Percentiles rank a stretch among this genome's conserved stretches.
Conservation (phyloP, 2,329 filamentous ascomycete species). For the Alternaria atra region DNA sequence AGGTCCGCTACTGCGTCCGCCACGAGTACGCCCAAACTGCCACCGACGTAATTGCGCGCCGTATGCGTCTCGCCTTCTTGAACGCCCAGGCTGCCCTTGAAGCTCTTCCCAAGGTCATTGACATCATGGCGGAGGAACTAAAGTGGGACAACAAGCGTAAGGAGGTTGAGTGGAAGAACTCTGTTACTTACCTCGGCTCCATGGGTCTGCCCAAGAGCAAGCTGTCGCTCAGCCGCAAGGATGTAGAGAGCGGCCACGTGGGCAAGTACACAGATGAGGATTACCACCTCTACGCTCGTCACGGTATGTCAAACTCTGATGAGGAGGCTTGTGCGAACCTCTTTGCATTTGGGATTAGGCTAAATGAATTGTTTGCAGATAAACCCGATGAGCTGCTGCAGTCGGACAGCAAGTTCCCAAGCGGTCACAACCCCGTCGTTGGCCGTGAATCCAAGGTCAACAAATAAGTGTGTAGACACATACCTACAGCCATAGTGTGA, state of each 20-base stretch:
- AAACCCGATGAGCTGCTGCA: conserved; percentile 63
- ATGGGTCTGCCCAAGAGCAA: conserved; percentile 70
- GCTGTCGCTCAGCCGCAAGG: conserved; percentile 63
- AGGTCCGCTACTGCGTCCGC: conserved; percentile 85
- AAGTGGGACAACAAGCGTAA: conserved; percentile 78
- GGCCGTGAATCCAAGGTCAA: conserved; percentile 57
- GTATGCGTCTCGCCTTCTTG: conserved; percentile 86
- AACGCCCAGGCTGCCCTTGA: conserved; percentile 92
- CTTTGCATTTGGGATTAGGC: conserved; percentile 33
- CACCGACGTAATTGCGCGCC: conserved; percentile 84
- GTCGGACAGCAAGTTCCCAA: conserved; percentile 58
- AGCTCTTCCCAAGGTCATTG: conserved; percentile 83
- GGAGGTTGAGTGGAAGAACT: conserved; percentile 82
- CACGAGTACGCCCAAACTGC: conserved; percentile 94
- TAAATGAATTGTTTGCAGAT: conserved; percentile 51
- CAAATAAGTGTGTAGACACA: conserved; percentile 51
- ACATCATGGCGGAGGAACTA: conserved; percentile 87
- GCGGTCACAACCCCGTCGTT: conserved; percentile 58
- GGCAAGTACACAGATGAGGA: conserved; percentile 58
- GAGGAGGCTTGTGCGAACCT: conserved; percentile 29
- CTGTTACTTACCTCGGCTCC: conserved; percentile 64
- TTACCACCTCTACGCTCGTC: conserved; percentile 59
- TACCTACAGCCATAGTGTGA: not conserved
- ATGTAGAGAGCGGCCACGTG: conserved; percentile 64
- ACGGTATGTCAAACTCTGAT: conserved; percentile 52